Percentiles rank a stretch among this genome's conserved stretches.
Evolutionary conservation across 2,329 filamentous ascomycete genomes (phyloP).

Genomic region (Pyrenochaeta sp.): DNA sequence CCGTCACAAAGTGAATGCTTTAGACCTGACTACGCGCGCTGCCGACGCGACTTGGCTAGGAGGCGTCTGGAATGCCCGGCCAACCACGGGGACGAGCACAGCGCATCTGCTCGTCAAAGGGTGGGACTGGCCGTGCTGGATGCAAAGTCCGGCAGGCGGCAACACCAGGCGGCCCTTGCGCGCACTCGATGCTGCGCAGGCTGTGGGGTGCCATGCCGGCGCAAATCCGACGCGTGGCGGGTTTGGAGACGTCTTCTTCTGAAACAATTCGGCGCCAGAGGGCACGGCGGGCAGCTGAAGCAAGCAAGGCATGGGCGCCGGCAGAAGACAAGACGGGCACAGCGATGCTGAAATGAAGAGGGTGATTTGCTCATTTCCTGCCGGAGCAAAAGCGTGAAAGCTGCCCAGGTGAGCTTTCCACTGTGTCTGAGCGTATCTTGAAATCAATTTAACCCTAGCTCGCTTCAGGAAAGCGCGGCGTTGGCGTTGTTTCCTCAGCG

Average conservation of each 20-base stretch:
- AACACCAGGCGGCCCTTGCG: slow-evolving; percentile 9
- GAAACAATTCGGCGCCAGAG: slow-evolving; percentile 20
- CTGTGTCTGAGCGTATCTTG: slow-evolving; percentile 35
- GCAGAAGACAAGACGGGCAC: slow-evolving; percentile 9
- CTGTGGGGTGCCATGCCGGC: slow-evolving; percentile 12
- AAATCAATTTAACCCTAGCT: slow-evolving; percentile 22
- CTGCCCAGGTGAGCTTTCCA: slow-evolving; percentile 10
- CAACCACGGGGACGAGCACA: slow-evolving; percentile 20
- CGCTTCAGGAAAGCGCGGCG: slow-evolving; percentile 13
- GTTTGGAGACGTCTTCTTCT: slow-evolving; percentile 20
- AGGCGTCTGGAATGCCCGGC: slow-evolving; percentile 24
- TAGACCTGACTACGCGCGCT: slow-evolving; percentile 16
- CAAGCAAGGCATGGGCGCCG: slow-evolving; percentile 9
- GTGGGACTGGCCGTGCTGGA: slow-evolving; percentile 4
- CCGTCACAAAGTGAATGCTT: slow-evolving; percentile 17
- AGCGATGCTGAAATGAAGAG: slow-evolving; percentile 7
- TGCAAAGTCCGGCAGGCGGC: slow-evolving; percentile 18
- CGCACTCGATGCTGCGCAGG: slow-evolving; percentile 16
- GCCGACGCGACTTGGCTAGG: slow-evolving; percentile 19
- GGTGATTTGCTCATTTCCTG: slow-evolving; percentile 29
- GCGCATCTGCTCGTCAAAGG: slow-evolving; percentile 8
- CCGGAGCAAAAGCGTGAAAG: slow-evolving; percentile 7
- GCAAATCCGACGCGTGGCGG: slow-evolving; percentile 27
- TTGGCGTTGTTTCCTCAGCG: slow-evolving; percentile 22
- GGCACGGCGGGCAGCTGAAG: slow-evolving; percentile 3